These are phyloP conservation scores for Ustulina deusta DNA, from an alignment of 2,329 filamentous ascomycete genomes.

Conservation along the genomic window DNA sequence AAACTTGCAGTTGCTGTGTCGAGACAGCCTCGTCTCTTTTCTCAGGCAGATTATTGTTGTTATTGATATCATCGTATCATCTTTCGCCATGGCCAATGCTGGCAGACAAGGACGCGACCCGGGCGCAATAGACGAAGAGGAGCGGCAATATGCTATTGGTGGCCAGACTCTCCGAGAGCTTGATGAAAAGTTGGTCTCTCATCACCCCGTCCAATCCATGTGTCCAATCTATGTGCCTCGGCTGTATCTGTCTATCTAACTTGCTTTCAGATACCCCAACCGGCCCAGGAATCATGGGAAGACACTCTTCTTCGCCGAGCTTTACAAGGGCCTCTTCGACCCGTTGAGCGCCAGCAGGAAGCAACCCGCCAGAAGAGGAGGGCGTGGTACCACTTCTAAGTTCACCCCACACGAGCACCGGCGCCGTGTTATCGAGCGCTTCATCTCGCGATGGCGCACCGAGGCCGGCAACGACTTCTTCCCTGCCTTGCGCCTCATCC, in stretches of 20 bases:
- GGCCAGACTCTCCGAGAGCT: conserved; percentile 58
- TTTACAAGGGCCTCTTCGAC: conserved; percentile 84
- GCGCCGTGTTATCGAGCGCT: conserved; percentile 83
- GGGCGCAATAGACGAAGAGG: conserved; percentile 63
- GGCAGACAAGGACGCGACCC: conserved; percentile 50
- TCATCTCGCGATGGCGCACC: conserved; percentile 86
- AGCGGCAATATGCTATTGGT: conserved; percentile 61
- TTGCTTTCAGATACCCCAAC: conserved; percentile 77
- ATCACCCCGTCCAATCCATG: background rate
- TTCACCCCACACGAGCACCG: conserved; percentile 81
- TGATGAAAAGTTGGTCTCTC: conserved; percentile 56
- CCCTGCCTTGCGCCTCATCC: conserved; percentile 88
- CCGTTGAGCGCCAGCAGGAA: conserved; percentile 83
- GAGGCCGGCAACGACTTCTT: conserved; percentile 94
- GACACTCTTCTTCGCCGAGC: conserved; percentile 84
- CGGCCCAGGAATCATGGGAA: conserved; percentile 83
- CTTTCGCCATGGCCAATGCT: conserved; percentile 52
- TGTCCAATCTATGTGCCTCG: background rate
- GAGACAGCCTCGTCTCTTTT: background rate
- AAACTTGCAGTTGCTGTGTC: background rate
- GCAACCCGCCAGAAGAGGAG: conserved; percentile 71
- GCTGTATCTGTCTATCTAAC: conserved; percentile 11
- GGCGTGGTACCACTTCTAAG: conserved; percentile 66
- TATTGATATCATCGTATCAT: no score
- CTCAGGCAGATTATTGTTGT: background rate